Conservation (phyloP, 2,329 filamentous ascomycete genomes). For the Xylaria sp. region DNA sequence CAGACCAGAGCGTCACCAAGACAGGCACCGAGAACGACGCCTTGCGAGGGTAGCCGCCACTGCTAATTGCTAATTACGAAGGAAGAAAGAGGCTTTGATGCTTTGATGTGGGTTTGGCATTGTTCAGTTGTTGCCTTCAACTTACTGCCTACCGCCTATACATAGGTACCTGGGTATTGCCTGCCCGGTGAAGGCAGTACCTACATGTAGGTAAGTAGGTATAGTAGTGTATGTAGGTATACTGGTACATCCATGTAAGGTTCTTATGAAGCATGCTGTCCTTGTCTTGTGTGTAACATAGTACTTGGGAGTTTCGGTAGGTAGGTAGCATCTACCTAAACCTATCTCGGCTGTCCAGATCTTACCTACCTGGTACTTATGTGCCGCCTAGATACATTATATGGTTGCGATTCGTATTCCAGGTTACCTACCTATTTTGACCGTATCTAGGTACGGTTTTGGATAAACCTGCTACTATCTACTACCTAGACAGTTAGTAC, state of each 20-base stretch:
- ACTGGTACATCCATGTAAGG: neutral
- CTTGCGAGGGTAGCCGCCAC: neutral
- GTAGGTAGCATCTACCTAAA: neutral
- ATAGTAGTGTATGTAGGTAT: neutral
- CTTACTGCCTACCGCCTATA: neutral
- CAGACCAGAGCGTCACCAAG: neutral
- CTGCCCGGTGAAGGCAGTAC: too few relatives aligned
- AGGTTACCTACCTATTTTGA: neutral
- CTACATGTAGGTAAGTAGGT: too few relatives aligned
- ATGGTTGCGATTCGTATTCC: neutral
- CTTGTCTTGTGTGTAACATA: too few relatives aligned
- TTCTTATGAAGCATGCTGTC: too few relatives aligned
- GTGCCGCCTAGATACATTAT: too few relatives aligned
- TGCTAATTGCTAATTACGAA: neutral
- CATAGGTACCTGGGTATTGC: neutral
- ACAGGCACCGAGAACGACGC: too few relatives aligned
- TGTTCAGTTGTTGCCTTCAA: neutral
- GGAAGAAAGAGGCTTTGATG: conserved; percentile 5
- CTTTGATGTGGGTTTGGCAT: neutral
- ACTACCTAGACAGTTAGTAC: too few relatives aligned
- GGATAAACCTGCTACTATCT: too few relatives aligned
- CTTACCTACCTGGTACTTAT: too few relatives aligned
- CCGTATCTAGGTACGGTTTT: neutral
- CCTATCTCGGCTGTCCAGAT: neutral
- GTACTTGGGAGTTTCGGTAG: too few relatives aligned